Percentiles rank a stretch among this genome's conserved stretches.
Conservation (phyloP, 441 rosid species). For the Brassica balearica region DNA sequence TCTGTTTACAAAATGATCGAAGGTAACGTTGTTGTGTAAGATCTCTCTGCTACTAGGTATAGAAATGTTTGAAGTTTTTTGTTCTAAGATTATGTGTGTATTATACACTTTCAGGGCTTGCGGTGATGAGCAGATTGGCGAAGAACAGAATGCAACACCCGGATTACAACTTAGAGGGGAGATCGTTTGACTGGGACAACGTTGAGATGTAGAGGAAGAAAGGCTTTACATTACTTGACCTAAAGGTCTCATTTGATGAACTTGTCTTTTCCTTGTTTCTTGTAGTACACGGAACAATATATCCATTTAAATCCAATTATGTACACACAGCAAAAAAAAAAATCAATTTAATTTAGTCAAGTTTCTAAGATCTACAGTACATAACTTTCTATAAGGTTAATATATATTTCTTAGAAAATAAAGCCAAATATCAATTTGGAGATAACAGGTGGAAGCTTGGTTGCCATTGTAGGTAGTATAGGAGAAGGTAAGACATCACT, state of each 20-base stretch:
- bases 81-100: not conserved
- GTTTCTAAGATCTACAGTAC: not conserved
- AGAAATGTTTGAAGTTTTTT: slow-evolving; percentile 1
- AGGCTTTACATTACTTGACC: slow-evolving; percentile 11
- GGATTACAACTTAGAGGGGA: slow-evolving; percentile 65
- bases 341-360: not conserved
- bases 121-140: slow-evolving; percentile 84
- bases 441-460: slow-evolving; percentile 80
- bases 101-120: slow-evolving; percentile 64
- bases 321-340: not conserved
- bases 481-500: not conserved
- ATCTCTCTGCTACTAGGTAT: slow-evolving; percentile 6
- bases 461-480: slow-evolving; percentile 74
- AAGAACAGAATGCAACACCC: slow-evolving; percentile 63
- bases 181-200: slow-evolving; percentile 82
- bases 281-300: slow-evolving; percentile 22
- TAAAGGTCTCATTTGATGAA: not conserved
- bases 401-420: not conserved
- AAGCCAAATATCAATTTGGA: slow-evolving; percentile 70
- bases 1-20: slow-evolving; percentile 88
- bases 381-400: not conserved
- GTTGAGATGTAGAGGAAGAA: slow-evolving; percentile 54
- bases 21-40: slow-evolving; percentile 54
- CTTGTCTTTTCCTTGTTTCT: not conserved
- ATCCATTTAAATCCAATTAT: not conserved